Evolutionary conservation across 495 filamentous ascomycete species (phyloP), one percentile per base, ranked within the genome.

Genomic region (Pyronema omphalodes): DNA sequence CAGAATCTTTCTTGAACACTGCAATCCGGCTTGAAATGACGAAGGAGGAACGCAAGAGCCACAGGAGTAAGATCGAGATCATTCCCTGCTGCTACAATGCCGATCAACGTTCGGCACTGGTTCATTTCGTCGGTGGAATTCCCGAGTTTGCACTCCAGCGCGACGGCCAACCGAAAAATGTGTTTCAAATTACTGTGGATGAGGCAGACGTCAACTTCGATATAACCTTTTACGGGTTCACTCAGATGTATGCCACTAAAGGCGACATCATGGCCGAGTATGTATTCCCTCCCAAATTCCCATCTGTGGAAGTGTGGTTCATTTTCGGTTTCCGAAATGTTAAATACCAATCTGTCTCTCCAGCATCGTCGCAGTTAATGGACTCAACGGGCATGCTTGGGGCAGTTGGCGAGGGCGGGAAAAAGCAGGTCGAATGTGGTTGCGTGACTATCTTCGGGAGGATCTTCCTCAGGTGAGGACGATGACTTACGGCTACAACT

Each of bases 201-300:
- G 47, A 8, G 11, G 47, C 9, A 18, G 47, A 50, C 47, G 23
- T 50, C 19, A 29, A 35, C 9, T 6, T 57, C 0, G 58, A 60
- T 40, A 1, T 17, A 29, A 23, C 51, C 46, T 57, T 29, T n/a
- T n/a, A n/a, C n/a, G 57, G 54, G 3, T 40, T 59, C 17, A 59
- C 57, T 1, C 54, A 56, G 36, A 37, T 59, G 7, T 59, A 59
- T 53, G 1, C 33, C 5, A 44, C 57, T 9, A 11, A 14, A 4
- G 37, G 19, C 9, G 9, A 39, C 19, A 57, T 59, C 14, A 40
- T 44, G 37, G 54, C 57, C 3, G 54, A 59, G 57, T 59, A 56
- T 12, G 50, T 33, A 8, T 50, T 33, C 12, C 15, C 6, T 29
- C 7, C n/a, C n/a, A n/a, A n/a, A n/a, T n/a, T n/a, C n/a, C n/a